These are phyloP conservation scores for Ceratocystis huliohia DNA, from an alignment of 2,329 filamentous ascomycete genomes.

Conservation along the genomic window DNA sequence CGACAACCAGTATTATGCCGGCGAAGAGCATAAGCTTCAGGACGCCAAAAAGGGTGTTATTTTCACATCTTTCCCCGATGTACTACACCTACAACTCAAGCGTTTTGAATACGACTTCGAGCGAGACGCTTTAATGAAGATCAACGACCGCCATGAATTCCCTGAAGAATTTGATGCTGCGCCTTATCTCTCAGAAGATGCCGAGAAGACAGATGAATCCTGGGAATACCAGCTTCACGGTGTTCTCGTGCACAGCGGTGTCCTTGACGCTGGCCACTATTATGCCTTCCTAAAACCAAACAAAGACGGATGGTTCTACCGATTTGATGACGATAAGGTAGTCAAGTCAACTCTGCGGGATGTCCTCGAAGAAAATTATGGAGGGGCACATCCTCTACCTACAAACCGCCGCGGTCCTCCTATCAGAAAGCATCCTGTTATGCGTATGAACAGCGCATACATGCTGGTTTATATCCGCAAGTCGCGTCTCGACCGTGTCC, in stretches of 20 bases:
- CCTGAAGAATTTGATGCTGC: constrained; percentile 72
- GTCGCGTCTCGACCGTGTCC: constrained; percentile 66
- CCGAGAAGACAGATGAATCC: constrained; percentile 66
- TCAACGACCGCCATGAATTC: constrained; percentile 86
- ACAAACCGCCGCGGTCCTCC: constrained; percentile 33
- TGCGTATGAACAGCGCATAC: constrained; percentile 75
- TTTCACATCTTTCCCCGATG: constrained; percentile 87
- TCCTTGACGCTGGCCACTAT: constrained; percentile 94
- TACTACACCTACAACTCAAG: constrained; percentile 89
- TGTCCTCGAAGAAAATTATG: constrained; percentile 91
- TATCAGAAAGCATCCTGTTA: constrained; percentile 44
- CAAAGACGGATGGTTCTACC: constrained; percentile 90
- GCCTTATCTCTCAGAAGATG: constrained; percentile 74
- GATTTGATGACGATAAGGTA: constrained; percentile 93
- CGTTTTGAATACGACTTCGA: constrained; percentile 97
- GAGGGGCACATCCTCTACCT: constrained; percentile 60
- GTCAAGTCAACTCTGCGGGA: constrained; percentile 87
- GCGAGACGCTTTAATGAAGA: constrained; percentile 96
- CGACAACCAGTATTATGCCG: constrained; percentile 95
- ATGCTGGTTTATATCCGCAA: constrained; percentile 98
- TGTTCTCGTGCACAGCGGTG: constrained; percentile 90
- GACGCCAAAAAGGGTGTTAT: constrained; percentile 97
- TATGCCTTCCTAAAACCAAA: constrained; percentile 92
- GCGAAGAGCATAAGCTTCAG: constrained; percentile 78
- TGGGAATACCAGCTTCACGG: constrained; percentile 91